Conservation (phyloP, 257 asterid genomes). For the Nicotiana attenuata region DNA sequence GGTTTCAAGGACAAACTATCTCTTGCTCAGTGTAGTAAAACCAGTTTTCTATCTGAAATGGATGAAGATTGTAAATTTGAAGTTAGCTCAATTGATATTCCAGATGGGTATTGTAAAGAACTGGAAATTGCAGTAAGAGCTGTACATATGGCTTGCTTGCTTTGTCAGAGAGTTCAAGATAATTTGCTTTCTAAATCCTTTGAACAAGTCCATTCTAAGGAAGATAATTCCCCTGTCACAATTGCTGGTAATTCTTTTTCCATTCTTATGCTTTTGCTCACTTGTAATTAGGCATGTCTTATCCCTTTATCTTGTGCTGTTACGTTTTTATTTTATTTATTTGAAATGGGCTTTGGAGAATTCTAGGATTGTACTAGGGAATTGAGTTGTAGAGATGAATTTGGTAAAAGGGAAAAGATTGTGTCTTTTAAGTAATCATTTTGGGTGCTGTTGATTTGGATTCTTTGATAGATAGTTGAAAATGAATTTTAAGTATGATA, state of each 20-base stretch:
- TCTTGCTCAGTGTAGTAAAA: background rate
- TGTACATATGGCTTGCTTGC: conserved; percentile 73
- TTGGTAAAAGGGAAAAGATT: background rate
- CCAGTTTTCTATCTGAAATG: conserved; percentile 20
- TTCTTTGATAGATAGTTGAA: background rate
- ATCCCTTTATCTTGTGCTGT: background rate
- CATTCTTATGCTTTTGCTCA: background rate
- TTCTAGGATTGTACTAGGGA: background rate
- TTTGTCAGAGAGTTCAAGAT: conserved; percentile 56
- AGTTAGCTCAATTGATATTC: conserved; percentile 20
- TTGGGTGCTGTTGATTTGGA: background rate
- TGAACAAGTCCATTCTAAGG: conserved; percentile 51
- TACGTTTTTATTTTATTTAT: background rate
- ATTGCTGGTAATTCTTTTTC: conserved; percentile 51
- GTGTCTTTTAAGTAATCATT: background rate
- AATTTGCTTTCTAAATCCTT: conserved; percentile 28
- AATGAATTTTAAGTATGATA: background rate
- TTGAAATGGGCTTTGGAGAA: background rate
- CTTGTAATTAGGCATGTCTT: background rate
- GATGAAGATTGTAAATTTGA: conserved; percentile 24
- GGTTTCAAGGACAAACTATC: conserved; percentile 10
- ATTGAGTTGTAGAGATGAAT: background rate
- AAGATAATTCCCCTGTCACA: conserved; percentile 75
- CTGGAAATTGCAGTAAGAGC: conserved; percentile 74
- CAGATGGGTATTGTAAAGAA: conserved; percentile 32